These are phyloP conservation scores for Microsporum audouinii DNA, from an alignment of 2,329 filamentous ascomycete genomes.

Conservation along the genomic window DNA sequence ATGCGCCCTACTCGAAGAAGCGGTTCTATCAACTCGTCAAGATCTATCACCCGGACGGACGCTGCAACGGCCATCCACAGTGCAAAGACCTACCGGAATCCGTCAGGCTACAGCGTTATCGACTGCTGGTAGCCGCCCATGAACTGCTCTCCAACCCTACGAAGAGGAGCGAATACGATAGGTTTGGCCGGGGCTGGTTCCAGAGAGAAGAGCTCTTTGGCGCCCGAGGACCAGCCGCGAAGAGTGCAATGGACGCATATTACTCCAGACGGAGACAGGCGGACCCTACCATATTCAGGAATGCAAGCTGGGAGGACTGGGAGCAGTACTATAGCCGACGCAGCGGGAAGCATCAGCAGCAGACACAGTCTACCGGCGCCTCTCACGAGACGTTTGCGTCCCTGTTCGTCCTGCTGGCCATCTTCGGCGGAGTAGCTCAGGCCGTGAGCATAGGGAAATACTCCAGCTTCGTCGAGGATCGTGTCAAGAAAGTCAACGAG, in stretches of 20 bases:
- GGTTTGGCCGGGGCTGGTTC: conserved; percentile 69
- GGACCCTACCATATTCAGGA: conserved; percentile 46
- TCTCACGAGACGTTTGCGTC: conserved; percentile 68
- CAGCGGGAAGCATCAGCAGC: conserved; percentile 17
- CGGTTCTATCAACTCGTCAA: conserved; percentile 89
- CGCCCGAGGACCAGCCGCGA: conserved; percentile 8
- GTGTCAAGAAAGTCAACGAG: conserved; percentile 55
- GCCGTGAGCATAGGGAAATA: conserved; percentile 55
- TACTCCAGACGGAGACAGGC: conserved; percentile 25
- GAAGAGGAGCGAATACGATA: conserved; percentile 72
- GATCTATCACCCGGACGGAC: conserved; percentile 81
- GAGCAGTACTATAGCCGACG: conserved; percentile 60
- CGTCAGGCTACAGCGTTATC: conserved; percentile 74
- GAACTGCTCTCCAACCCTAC: conserved; percentile 70
- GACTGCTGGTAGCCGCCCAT: conserved; percentile 77
- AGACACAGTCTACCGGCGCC: conserved; percentile 32
- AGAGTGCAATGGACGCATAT: conserved; percentile 7
- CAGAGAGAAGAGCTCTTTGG: conserved; percentile 24
- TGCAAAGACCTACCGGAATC: conserved; percentile 44
- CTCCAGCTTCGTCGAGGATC: conserved; percentile 51
- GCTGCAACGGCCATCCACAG: conserved; percentile 32
- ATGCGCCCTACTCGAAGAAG: conserved; percentile 65
- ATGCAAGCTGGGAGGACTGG: conserved; percentile 98
- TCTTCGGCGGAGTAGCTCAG: conserved; percentile 61
- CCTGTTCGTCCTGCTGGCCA: conserved; percentile 57